A percentile compares a stretch with the other conserved stretches of the same genome.
These are phyloP conservation scores for Lactarius quietus DNA, from an alignment of 768 basidiomycete genomes.

Conservation along the genomic window DNA sequence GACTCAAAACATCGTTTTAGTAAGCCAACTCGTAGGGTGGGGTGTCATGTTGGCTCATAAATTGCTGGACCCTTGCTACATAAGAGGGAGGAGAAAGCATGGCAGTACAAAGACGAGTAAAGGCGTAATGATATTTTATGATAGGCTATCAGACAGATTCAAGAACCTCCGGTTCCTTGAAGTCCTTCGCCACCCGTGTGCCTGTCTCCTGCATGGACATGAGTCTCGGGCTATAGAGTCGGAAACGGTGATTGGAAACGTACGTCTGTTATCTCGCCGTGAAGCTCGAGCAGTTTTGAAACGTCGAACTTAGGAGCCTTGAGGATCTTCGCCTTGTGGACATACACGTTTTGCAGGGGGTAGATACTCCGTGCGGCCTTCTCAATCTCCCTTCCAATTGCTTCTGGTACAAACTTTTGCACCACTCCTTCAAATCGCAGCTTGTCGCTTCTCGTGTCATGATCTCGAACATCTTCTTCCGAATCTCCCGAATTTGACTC, in stretches of 20 bases:
- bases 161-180: constrained; percentile 95
- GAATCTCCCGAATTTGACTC: constrained; percentile 92
- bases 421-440: constrained; percentile 98
- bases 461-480: constrained; percentile 99
- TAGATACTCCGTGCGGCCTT: constrained; percentile 96
- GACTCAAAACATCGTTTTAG: too few species aligned
- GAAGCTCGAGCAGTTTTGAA: constrained; percentile 92
- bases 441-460: constrained; percentile 94
- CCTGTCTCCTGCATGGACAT: constrained; percentile 74
- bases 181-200: constrained; percentile 89
- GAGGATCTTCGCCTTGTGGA: constrained; percentile 99
- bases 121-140: constrained; percentile 25
- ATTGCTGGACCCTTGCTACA: constrained; percentile 38
- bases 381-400: constrained; percentile 99
- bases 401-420: constrained; percentile 98
- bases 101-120: constrained; percentile 24
- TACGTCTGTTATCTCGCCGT: constrained; percentile 93
- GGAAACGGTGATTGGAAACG: constrained; percentile 36
- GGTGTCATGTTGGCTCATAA: constrained; percentile 36
- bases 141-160: constrained; percentile 69
- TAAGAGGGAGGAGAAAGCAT: constrained; percentile 31
- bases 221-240: constrained; percentile 11
- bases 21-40: background rate
- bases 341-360: constrained; percentile 98
- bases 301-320: constrained; percentile 97